Evolutionary conservation across 305 asterid genomes (phyloP).

Genomic region (Euphrasia arctica): DNA sequence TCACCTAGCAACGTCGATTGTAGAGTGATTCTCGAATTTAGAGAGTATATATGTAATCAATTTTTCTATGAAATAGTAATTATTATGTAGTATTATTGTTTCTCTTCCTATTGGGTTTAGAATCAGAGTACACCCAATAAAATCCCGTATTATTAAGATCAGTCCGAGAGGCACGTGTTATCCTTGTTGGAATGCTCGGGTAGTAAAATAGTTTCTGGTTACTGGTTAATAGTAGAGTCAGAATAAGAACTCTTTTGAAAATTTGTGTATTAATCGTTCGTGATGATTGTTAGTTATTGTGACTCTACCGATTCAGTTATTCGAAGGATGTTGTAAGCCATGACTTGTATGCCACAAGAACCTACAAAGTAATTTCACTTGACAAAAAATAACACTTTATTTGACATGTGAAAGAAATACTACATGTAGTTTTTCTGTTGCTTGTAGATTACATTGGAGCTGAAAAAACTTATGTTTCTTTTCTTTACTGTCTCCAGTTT

Average conservation of each 20-base stretch:
- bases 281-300: background rate
- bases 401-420: conserved; percentile 1
- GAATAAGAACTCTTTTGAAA: conserved; percentile 11
- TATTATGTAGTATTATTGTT: background rate
- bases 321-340: conserved; percentile 9
- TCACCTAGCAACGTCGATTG: conserved; percentile 3
- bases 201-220: background rate
- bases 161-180: conserved; percentile 11
- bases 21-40: background rate
- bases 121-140: no score
- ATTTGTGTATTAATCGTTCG: background rate
- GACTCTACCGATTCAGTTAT: conserved; percentile 8
- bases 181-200: conserved; percentile 12
- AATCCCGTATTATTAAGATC: background rate
- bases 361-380: conserved; percentile 1
- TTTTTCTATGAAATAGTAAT: conserved; percentile 1
- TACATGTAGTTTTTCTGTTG: conserved; percentile 10
- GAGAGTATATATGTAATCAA: background rate
- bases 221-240: background rate
- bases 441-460: conserved; percentile 19
- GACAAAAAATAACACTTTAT: conserved; percentile 15
- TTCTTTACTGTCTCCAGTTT: conserved; percentile 18
- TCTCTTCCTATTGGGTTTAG: no score
- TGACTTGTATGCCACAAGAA: conserved; percentile 17
- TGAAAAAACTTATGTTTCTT: conserved; percentile 21